Evolutionary conservation across 768 basidiomycete species (phyloP), one percentile per base, ranked within the genome.

Genomic region (Trametes maxima): DNA sequence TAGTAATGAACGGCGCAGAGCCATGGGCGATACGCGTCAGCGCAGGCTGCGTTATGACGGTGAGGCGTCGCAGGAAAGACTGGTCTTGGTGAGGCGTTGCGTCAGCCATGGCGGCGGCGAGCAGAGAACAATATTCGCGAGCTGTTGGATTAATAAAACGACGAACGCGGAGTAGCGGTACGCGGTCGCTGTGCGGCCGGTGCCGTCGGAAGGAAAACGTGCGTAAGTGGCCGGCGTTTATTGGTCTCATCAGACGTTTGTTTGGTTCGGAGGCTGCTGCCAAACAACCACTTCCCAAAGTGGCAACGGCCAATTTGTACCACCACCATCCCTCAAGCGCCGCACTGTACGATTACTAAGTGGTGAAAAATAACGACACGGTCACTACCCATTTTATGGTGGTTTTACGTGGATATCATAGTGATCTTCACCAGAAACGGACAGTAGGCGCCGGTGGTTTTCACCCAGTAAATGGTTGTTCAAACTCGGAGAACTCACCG

Each of bases 1-100:
- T 85, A 11, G 84, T 77, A 40, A 95, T 86, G 69, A 94, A 90
- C 8, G 93, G 88, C 2, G 90, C 80, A 0, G 90, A 85, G 7
- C 79, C 80, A 75, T 94, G 90, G 0, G 88, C 78, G 13, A 87
- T 69, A 40, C 73, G 81, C 7, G 85, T 89, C 40, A 93, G 70
- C 17, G 53, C 40, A 19, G 63, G 54, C 48, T 61, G 63, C 21
- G 59, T 57, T 4, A 56, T 39, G 19, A 59, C 25, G 1, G 62
- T 54, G 42, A 63, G 62, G 16, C 62, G 57, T 25, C 62, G 57
- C 22, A 63, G 46, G 37, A 63, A 63, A 24, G 62, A 63, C 42
- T 37, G 25, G 8, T 54, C 52, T 1, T 24, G 17, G 24, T 11
- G 14, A n/a, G 52, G 12, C 8, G 57, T 1, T 33, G 51, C 39